Evolutionary conservation across 179 eudicot genomes (phyloP).

Genomic region (Gypsophila paniculata): DNA sequence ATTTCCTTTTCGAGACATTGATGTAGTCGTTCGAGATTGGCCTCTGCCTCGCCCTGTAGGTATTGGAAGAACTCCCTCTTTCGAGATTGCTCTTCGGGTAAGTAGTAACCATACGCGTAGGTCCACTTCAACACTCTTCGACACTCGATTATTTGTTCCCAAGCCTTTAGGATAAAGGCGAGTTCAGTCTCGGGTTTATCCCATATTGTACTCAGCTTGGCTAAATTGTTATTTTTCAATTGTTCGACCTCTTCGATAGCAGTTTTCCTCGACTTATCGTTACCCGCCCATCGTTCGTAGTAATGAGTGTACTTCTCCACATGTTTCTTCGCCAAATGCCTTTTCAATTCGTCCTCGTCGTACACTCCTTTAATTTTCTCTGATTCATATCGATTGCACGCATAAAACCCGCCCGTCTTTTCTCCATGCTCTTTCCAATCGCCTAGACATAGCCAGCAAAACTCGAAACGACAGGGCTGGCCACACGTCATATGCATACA

Average conservation of each 20-base stretch:
- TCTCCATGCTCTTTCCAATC: constrained; percentile 58
- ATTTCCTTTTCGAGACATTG: constrained; percentile 4
- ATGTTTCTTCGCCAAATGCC: constrained; percentile 54
- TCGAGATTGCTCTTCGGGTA: neutral
- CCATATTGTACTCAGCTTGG: neutral
- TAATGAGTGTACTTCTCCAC: constrained; percentile 64
- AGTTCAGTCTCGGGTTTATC: constrained; percentile 1
- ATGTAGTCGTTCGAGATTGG: constrained; percentile 3
- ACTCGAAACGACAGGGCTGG: constrained; percentile 45
- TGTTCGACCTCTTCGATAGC: constrained; percentile 30
- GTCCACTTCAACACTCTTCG: constrained; percentile 5
- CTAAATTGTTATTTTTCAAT: neutral
- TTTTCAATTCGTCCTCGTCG: constrained; percentile 43
- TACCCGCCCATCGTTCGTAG: constrained; percentile 68
- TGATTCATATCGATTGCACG: constrained; percentile 54
- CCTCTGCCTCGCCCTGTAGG: constrained; percentile 4
- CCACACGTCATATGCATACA: constrained; percentile 66
- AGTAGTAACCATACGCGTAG: constrained; percentile 6
- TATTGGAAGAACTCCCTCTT: neutral
- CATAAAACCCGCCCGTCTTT: constrained; percentile 58
- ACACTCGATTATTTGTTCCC: constrained; percentile 6
- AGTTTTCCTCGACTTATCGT: constrained; percentile 61
- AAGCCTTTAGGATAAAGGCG: neutral
- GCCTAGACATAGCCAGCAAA: constrained; percentile 70
- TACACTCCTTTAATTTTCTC: constrained; percentile 51